phyloP scores from a whole-genome alignment of 2,329 filamentous ascomycete genomes.

The Cytospora mali region DNA sequence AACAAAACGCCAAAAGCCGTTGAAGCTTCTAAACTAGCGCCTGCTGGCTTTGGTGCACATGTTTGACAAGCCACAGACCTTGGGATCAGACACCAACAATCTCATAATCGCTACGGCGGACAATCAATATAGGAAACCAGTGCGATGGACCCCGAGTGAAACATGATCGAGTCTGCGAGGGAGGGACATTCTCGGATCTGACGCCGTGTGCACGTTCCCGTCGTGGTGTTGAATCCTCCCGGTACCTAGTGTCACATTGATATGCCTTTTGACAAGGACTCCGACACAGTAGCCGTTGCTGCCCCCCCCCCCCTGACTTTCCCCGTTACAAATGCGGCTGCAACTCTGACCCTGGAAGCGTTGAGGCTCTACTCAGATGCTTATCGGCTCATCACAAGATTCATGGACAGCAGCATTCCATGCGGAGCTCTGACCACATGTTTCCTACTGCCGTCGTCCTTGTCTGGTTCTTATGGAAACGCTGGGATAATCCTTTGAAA shows the following conservation, averaged over 20 bases:
- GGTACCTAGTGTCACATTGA: background rate
- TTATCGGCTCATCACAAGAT: slow-evolving; percentile 1
- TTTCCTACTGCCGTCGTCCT: background rate
- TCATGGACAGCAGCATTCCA: background rate
- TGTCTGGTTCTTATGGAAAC: background rate
- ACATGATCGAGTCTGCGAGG: background rate
- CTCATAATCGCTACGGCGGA: slow-evolving; percentile 17
- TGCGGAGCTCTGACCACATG: background rate
- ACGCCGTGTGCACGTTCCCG: slow-evolving; percentile 16
- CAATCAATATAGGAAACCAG: slow-evolving; percentile 24
- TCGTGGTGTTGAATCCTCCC: slow-evolving; percentile 18
- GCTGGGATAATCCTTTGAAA: background rate
- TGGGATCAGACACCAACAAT: slow-evolving; percentile 15
- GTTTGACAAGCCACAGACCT: slow-evolving; percentile 4
- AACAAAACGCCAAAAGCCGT: slow-evolving; percentile 23
- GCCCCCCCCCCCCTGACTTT: background rate
- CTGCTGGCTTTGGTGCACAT: slow-evolving; percentile 13
- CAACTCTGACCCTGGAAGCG: slow-evolving; percentile 14
- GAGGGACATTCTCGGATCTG: slow-evolving; percentile 7
- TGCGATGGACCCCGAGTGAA: slow-evolving; percentile 23
- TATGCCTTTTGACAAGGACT: background rate
- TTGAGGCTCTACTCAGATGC: slow-evolving; percentile 4
- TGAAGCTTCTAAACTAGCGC: slow-evolving; percentile 16
- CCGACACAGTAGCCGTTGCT: slow-evolving; percentile 6
- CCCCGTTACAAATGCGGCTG: slow-evolving; percentile 15